Conservation (phyloP, 2,329 filamentous ascomycete genomes). For the Penicillium sp. region DNA sequence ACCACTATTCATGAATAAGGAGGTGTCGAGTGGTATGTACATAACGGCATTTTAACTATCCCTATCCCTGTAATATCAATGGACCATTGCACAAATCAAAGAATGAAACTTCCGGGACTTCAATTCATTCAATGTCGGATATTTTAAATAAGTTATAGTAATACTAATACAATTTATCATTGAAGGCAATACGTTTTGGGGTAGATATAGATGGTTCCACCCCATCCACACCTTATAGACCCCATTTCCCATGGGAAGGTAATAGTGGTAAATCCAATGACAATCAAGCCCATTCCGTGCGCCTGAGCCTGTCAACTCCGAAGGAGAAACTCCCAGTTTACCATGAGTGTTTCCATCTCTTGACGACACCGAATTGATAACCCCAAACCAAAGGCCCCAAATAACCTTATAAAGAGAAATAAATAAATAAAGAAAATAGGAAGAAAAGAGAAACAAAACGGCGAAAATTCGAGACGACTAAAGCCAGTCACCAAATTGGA, state of each 20-base stretch:
- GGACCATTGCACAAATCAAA: neutral
- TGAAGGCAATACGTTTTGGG: neutral
- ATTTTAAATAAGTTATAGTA: neutral
- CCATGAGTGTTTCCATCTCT: neutral
- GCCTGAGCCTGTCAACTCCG: neutral
- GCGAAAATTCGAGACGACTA: neutral
- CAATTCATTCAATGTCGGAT: neutral
- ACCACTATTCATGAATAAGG: conserved; percentile 53
- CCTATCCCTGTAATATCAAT: neutral
- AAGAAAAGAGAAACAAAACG: neutral
- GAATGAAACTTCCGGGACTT: neutral
- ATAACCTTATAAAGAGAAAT: neutral
- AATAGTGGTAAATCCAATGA: conserved; percentile 1
- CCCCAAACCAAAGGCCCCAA: neutral
- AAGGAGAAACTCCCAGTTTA: neutral
- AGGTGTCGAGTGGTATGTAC: neutral
- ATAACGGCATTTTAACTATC: neutral
- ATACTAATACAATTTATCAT: conserved; percentile 10
- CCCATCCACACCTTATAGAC: neutral
- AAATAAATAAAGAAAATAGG: conserved; percentile 1
- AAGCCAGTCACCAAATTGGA: neutral
- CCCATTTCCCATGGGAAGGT: neutral
- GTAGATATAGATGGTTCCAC: neutral
- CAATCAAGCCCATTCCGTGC: neutral
- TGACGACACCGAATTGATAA: conserved; percentile 1